Evolutionary conservation across 306 rosid species (phyloP).

Genomic region (Cucurbita ficifolia): DNA sequence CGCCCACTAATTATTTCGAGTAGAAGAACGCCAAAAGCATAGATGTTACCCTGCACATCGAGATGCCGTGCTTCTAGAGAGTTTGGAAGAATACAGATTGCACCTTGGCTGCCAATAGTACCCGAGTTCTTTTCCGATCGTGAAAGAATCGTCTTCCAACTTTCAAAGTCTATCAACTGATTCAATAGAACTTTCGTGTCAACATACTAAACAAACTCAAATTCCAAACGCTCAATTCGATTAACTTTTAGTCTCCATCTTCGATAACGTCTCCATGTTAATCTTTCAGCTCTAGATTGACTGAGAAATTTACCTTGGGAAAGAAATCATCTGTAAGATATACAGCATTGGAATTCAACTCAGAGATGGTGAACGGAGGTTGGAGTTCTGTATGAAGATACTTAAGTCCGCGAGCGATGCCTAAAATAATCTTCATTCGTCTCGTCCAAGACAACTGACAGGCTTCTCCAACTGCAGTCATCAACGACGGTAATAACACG

Average conservation of each 20-base stretch:
- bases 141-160: conserved; percentile 88
- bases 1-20: conserved; percentile 85
- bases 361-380: conserved; percentile 93
- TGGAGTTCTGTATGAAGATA: conserved; percentile 83
- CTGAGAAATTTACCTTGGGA: conserved; percentile 44
- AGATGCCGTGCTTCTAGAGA: conserved; percentile 80
- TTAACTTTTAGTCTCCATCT: neutral
- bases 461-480: conserved; percentile 47
- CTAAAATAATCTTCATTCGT: conserved; percentile 71
- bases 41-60: conserved; percentile 61
- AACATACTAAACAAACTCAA: neutral
- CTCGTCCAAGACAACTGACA: conserved; percentile 85
- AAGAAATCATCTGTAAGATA: conserved; percentile 92
- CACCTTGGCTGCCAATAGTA: conserved; percentile 61
- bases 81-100: conserved; percentile 68
- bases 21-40: conserved; percentile 72
- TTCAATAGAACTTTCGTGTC: neutral
- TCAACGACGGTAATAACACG: neutral
- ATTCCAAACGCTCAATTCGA: neutral
- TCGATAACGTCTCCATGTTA: neutral
- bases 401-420: conserved; percentile 80
- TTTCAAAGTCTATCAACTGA: conserved; percentile 92
- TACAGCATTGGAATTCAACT: conserved; percentile 79
- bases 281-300: too few relatives aligned
- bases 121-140: conserved; percentile 80